Evolutionary conservation across 768 basidiomycete genomes (phyloP).

Genomic region (Pulveroboletus sp.): DNA sequence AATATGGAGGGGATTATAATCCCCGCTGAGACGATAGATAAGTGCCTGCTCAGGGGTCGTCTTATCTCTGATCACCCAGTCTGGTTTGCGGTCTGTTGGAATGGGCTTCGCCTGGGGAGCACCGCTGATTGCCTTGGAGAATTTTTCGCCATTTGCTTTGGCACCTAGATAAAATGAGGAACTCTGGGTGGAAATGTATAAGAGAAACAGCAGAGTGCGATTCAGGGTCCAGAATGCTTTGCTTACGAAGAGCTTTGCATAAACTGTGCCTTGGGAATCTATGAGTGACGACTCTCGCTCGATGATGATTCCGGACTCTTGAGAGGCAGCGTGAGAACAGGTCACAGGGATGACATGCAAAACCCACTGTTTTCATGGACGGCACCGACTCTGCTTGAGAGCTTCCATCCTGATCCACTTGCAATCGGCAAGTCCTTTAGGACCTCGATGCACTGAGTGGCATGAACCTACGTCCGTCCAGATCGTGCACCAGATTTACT

Average conservation of each 20-base stretch:
- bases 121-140: slow-evolving; percentile 55
- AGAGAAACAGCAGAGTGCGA: background rate
- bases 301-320: slow-evolving; percentile 73
- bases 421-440: slow-evolving; percentile 71
- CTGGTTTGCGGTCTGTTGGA: slow-evolving; percentile 56
- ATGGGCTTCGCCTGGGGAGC: slow-evolving; percentile 57
- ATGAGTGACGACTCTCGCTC: slow-evolving; percentile 61
- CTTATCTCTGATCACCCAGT: slow-evolving; percentile 57
- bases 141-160: slow-evolving; percentile 58
- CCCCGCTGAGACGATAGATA: slow-evolving; percentile 69
- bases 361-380: slow-evolving; percentile 78
- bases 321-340: background rate
- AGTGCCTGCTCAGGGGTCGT: slow-evolving; percentile 64
- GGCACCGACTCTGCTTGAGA: slow-evolving; percentile 59
- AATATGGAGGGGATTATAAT: slow-evolving; percentile 77
- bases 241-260: slow-evolving; percentile 60
- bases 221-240: slow-evolving; percentile 11
- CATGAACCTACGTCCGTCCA: slow-evolving; percentile 59
- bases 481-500: background rate
- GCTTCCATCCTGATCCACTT: slow-evolving; percentile 76
- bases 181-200: slow-evolving; percentile 33
- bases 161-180: slow-evolving; percentile 69
- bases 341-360: background rate
- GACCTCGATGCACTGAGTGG: slow-evolving; percentile 72
- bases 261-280: slow-evolving; percentile 53